Evolutionary conservation across 805 yeast species (phyloP).

Genomic region (Ogataea paraovalis): DNA sequence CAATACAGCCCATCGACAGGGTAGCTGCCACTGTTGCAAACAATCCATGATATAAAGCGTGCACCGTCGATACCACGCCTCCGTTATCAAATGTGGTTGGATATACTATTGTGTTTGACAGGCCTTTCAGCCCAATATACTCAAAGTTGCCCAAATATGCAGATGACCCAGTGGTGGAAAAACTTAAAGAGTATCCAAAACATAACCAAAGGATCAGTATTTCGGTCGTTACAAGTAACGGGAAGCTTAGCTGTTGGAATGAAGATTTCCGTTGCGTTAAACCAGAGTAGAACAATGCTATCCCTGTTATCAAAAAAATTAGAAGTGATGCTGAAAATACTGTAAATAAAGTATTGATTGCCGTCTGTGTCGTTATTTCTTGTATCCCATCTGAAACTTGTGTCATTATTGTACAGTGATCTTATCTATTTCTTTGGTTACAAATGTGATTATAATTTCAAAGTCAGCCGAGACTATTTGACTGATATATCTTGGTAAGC

Average conservation of each 20-base stretch:
- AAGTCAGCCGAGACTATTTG: too few relatives aligned
- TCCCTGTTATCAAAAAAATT: conserved; percentile 81
- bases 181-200: conserved; percentile 87
- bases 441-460: too few relatives aligned
- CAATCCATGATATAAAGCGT: conserved; percentile 76
- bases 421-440: too few relatives aligned
- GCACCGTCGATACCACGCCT: conserved; percentile 57
- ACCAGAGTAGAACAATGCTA: conserved; percentile 83
- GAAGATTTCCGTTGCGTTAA: conserved; percentile 79
- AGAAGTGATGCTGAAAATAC: conserved; percentile 55
- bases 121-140: conserved; percentile 67
- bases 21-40: conserved; percentile 80
- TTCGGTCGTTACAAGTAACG: conserved; percentile 59
- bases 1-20: conserved; percentile 81
- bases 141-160: conserved; percentile 72
- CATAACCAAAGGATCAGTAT: conserved; percentile 83
- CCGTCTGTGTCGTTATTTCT: not conserved
- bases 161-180: conserved; percentile 62
- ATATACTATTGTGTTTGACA: conserved; percentile 22
- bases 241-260: conserved; percentile 71
- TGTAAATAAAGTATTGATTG: conserved; percentile 33
- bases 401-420: not conserved
- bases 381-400: not conserved
- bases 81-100: conserved; percentile 8
- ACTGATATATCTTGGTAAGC: too few relatives aligned